phyloP scores from a whole-genome alignment of 345 rosid genomes.

The Euphorbia tirucalli region DNA sequence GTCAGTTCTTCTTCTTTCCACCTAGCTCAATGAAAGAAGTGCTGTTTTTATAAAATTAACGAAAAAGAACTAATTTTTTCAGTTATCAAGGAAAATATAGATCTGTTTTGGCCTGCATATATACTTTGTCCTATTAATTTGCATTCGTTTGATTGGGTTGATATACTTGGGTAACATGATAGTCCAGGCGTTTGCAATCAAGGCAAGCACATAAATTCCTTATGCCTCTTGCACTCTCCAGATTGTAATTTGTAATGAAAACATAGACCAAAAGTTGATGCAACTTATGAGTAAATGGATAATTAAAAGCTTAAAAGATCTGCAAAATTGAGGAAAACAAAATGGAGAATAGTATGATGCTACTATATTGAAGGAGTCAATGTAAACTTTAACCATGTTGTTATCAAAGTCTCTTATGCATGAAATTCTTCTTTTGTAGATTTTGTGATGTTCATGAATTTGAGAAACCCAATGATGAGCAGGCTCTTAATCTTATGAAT shows the following conservation, averaged over 20 bases:
- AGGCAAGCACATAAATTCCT: background rate
- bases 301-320: background rate
- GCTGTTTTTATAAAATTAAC: background rate
- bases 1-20: background rate
- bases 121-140: background rate
- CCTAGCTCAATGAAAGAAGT: background rate
- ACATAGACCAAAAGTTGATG: background rate
- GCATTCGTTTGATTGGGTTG: constrained; percentile 3
- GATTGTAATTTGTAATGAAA: background rate
- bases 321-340: background rate
- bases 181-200: background rate
- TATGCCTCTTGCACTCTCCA: background rate
- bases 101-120: background rate
- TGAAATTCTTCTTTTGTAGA: constrained; percentile 35
- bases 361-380: background rate
- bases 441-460: constrained; percentile 79
- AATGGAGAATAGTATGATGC: background rate
- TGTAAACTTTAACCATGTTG: background rate
- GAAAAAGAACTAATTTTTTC: background rate
- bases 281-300: background rate
- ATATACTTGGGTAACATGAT: background rate
- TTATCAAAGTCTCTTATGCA: constrained; percentile 2
- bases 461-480: constrained; percentile 86
- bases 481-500: constrained; percentile 89
- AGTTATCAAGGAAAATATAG: background rate